Conservation (phyloP, 73 alveolate species). For the Paramecium caudatum region DNA sequence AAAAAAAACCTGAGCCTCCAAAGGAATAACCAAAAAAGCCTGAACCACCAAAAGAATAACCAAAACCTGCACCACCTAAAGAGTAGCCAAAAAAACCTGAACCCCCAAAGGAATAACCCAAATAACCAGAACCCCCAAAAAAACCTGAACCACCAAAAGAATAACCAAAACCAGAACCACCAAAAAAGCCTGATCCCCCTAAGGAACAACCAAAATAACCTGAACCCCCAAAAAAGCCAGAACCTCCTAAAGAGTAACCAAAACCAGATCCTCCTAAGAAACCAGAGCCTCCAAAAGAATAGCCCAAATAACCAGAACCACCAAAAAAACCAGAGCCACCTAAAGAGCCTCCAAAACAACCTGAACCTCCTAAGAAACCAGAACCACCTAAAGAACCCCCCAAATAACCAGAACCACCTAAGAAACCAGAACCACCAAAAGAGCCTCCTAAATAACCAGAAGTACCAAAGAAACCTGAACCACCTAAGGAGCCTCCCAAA, state of each 20-base stretch:
- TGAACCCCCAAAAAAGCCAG: not conserved
- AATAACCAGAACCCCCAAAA: slow-evolving; percentile 7
- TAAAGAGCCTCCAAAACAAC: not conserved
- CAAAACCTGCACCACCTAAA: not conserved
- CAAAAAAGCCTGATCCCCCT: not conserved
- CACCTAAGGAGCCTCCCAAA: not conserved
- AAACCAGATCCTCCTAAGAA: not conserved
- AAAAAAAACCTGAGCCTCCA: not conserved
- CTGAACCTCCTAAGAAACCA: not conserved
- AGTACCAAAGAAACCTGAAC: not conserved
- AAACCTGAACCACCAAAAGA: not conserved
- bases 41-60: not conserved
- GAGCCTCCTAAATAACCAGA: not conserved
- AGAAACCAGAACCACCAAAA: not conserved
- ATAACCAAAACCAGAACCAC: not conserved
- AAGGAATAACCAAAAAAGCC: not conserved
- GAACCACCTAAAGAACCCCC: not conserved
- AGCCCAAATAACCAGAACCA: slow-evolving; percentile 11
- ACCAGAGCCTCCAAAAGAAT: not conserved
- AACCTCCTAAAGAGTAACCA: not conserved
- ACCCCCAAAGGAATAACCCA: not conserved
- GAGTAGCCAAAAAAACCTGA: not conserved
- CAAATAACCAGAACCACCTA: not conserved
- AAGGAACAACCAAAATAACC: too few species aligned
- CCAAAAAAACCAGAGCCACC: not conserved